Base-by-base conservation (phyloP, 1,284 basidiomycete species). In the Cryptococcus wingfieldii region DNA sequence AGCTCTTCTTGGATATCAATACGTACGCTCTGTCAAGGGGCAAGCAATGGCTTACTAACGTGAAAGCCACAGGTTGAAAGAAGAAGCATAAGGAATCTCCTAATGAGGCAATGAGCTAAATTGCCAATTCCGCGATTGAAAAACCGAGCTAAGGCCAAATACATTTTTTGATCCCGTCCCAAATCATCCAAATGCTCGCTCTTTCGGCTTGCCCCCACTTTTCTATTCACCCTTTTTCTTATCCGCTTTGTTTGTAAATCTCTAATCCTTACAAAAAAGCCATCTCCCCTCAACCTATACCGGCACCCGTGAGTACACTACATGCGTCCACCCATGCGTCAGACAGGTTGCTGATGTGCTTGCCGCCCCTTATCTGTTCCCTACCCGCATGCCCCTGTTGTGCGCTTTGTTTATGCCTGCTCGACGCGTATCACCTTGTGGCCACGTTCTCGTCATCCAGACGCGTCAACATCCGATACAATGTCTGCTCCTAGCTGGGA, bases 401-500 rank as follows among this genome's bases (percentile, higher is more conserved):
- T n/a, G 7, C 41, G n/a, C 41, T n/a, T n/a, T 42, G 41, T 42
- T 42, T 42, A 42, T 42, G n/a, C 41, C 7, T 42, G n/a, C 12
- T 16, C 10, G 31, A 42, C 38, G 18, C 38, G 10, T 13, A 14
- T 51, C 16, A 14, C 31, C 4, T 34, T 38, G 4, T 28, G 10
- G 31, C 31, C 31, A 8, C 31, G 31, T 34, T 34, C 31, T 34
- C 31, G 31, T 34, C 31, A 34, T 46, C n/a, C 44, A 52, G 51
- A 52, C 41, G 16, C 31, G 18, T 27, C 16, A 43, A n/a, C 43
- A 14, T 23, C 61, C 41, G n/a, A 42, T 16, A 61, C 44, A 52
- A 67, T 69, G 67, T 60, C 64, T n/a, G 58, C 57, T 38, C 64
- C 70, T 5, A 56, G 62, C 28, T 70, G 60, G 55, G 69, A 72